Evolutionary conservation across 2,329 filamentous ascomycete species (phyloP).

Genomic region (Blumeria hordei): DNA sequence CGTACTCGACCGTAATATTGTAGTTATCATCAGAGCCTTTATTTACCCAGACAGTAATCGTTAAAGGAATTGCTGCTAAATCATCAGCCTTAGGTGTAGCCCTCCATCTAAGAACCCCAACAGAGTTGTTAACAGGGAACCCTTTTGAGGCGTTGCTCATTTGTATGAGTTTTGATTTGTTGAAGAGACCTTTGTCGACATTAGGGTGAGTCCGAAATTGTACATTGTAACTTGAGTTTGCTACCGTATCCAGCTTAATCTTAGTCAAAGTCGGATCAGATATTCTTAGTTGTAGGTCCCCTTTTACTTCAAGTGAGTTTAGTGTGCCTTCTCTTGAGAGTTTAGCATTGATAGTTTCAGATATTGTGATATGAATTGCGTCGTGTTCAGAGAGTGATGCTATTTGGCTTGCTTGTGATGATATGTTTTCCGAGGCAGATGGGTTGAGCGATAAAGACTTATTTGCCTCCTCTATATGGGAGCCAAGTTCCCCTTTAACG

Average conservation of each 20-base stretch:
- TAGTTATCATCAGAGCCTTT: constrained; percentile 58
- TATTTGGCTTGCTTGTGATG: constrained; percentile 26
- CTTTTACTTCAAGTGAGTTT: constrained; percentile 70
- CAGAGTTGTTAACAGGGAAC: constrained; percentile 84
- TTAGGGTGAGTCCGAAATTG: constrained; percentile 94
- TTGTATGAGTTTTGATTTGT: constrained; percentile 60
- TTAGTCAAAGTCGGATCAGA: constrained; percentile 74
- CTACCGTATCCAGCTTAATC: constrained; percentile 60
- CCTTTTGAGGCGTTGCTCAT: constrained; percentile 70
- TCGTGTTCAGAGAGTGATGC: constrained; percentile 54
- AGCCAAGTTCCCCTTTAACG: constrained; percentile 75
- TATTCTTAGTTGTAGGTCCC: constrained; percentile 78
- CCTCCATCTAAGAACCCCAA: constrained; percentile 84
- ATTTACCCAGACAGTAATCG: constrained; percentile 95
- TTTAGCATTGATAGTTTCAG: constrained; percentile 75
- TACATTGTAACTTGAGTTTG: constrained; percentile 56
- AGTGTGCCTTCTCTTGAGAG: constrained; percentile 70
- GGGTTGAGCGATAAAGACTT: constrained; percentile 31
- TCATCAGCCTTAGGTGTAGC: constrained; percentile 63
- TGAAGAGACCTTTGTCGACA: constrained; percentile 76
- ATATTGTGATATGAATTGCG: constrained; percentile 67
- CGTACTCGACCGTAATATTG: constrained; percentile 87
- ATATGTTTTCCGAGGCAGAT: constrained; percentile 25
- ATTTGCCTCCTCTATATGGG: constrained; percentile 48
- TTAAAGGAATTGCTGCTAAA: constrained; percentile 62